Conservation (phyloP, 1,284 basidiomycete genomes). For the Apiotrichum mycotoxinovorans region DNA sequence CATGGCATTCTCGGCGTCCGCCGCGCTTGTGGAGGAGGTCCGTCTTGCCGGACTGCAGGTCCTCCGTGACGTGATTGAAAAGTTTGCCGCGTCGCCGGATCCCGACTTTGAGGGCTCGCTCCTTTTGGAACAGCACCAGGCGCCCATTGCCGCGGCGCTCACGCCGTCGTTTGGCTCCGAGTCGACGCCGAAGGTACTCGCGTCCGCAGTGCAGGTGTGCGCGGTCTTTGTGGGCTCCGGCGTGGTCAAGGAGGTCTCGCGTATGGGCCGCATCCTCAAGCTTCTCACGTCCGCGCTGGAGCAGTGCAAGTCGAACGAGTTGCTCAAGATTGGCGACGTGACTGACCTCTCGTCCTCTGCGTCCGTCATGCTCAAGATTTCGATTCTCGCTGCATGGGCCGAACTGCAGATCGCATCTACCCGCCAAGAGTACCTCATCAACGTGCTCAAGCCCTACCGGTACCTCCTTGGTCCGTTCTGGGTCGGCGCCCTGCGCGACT, state of each 20-base stretch:
- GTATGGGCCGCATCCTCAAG: conserved; percentile 93
- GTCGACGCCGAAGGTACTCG: conserved; percentile 90
- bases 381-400: conserved; percentile 93
- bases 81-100: conserved; percentile 81
- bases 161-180: conserved; percentile 94
- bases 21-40: conserved; percentile 92
- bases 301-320: conserved; percentile 79
- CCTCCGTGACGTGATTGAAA: conserved; percentile 87
- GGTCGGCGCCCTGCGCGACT: conserved; percentile 85
- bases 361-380: conserved; percentile 89
- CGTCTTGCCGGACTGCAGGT: conserved; percentile 88
- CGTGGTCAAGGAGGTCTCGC: conserved; percentile 80
- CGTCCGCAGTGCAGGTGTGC: conserved; percentile 87
- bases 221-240: conserved; percentile 94
- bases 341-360: conserved; percentile 87
- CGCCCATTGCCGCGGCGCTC: conserved; percentile 95
- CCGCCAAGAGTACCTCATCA: conserved; percentile 69
- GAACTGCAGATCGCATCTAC: conserved; percentile 78
- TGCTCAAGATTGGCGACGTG: conserved; percentile 80
- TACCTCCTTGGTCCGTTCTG: conserved; percentile 74
- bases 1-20: conserved; percentile 96
- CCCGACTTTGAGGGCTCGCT: conserved; percentile 87
- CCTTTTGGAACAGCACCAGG: conserved; percentile 96
- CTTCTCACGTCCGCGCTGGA: conserved; percentile 83
- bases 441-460: conserved; percentile 80